A percentile compares a stretch with the other conserved stretches of the same genome.
These are phyloP conservation scores for Pichia sp. DNA, from an alignment of 1,139 yeast genomes.

Conservation along the genomic window DNA sequence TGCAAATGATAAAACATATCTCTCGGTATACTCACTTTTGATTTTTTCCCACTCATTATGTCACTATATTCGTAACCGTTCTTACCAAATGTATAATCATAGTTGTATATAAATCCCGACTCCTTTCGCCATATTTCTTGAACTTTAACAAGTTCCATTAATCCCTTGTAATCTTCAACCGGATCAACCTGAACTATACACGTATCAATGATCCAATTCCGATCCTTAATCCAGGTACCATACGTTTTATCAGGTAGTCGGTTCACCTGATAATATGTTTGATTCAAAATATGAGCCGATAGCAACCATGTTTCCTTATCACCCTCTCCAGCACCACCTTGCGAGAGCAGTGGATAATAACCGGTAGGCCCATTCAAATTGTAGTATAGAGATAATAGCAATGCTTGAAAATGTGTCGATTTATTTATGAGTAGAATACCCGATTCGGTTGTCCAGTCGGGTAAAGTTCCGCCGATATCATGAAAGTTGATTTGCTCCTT, in stretches of 20 bases:
- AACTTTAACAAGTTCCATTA: conserved; percentile 9
- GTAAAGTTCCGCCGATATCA: conserved; percentile 47
- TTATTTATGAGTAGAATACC: conserved; percentile 51
- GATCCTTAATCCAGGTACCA: conserved; percentile 28
- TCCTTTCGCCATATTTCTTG: conserved; percentile 12
- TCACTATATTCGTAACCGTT: conserved; percentile 9
- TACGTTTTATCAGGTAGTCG: conserved; percentile 15
- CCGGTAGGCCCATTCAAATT: conserved; percentile 50
- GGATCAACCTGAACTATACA: conserved; percentile 20
- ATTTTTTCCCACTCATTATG: conserved; percentile 5
- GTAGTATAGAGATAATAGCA: conserved; percentile 46
- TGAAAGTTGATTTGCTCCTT: conserved; percentile 31
- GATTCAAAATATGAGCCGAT: conserved; percentile 42
- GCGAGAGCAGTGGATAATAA: conserved; percentile 52
- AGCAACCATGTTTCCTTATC: conserved; percentile 60
- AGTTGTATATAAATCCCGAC: conserved; percentile 13
- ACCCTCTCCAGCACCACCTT: conserved; percentile 64
- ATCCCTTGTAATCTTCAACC: conserved; percentile 15
- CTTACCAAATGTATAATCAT: conserved; percentile 16
- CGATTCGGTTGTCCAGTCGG: conserved; percentile 55
- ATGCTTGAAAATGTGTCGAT: conserved; percentile 39
- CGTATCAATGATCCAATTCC: conserved; percentile 21
- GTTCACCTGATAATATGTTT: conserved; percentile 45
- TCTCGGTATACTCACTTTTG: conserved; percentile 5
- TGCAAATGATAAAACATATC: conserved; percentile 34